Conservation (phyloP, 768 basidiomycete genomes). For the Sporobolomyces phaffii region DNA sequence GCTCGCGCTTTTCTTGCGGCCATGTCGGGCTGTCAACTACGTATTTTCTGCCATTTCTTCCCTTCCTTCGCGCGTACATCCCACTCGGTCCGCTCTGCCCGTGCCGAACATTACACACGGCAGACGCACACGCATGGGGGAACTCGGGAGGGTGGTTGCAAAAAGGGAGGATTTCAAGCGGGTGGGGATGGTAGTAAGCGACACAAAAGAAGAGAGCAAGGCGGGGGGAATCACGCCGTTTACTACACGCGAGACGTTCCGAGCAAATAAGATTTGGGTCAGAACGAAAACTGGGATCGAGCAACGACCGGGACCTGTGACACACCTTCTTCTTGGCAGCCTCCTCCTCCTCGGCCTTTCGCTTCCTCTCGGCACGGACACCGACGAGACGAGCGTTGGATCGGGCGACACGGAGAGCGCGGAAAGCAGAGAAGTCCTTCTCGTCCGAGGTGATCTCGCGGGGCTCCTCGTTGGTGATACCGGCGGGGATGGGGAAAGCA, state of each 20-base stretch:
- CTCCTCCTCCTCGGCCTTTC: slow-evolving; percentile 90
- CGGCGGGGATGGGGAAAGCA: slow-evolving; percentile 61
- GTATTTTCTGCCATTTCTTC: no score
- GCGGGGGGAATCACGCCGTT: slow-evolving; percentile 12
- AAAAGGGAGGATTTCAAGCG: no score
- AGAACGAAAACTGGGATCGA: background rate
- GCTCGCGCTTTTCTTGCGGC: no score
- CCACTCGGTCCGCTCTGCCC: no score
- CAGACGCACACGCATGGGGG: no score
- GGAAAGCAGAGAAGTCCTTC: slow-evolving; percentile 75
- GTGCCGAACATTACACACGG: no score
- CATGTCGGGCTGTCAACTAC: no score
- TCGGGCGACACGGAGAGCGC: slow-evolving; percentile 75
- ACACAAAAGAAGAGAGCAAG: background rate
- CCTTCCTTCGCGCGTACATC: no score
- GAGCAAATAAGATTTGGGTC: no score
- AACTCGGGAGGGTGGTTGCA: background rate
- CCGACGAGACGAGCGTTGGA: slow-evolving; percentile 79
- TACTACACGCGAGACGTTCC: background rate
- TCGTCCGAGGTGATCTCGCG: slow-evolving; percentile 89
- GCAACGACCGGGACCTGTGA: background rate
- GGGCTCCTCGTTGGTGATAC: slow-evolving; percentile 69
- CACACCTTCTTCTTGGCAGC: slow-evolving; percentile 44
- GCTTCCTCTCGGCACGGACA: slow-evolving; percentile 72
- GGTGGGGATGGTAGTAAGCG: slow-evolving; percentile 7